Evolutionary conservation across 805 yeast genomes (phyloP), one percentile per base, ranked within the genome.

Genomic region (Candida qinlingensis): DNA sequence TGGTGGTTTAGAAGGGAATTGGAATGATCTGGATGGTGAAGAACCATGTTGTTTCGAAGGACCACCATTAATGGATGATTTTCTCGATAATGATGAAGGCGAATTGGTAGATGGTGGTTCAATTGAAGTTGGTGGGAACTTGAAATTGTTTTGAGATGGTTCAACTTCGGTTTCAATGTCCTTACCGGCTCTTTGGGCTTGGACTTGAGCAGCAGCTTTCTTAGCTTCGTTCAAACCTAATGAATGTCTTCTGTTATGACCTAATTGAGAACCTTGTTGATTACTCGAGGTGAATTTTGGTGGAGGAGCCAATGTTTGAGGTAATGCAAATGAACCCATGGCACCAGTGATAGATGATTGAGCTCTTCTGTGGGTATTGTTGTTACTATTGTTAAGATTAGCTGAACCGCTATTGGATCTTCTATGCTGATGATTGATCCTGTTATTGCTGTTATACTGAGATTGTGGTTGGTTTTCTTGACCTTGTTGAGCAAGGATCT

Each of bases 171-270:
- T 48, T 9, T 61, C 55, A 11, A 52, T 44, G 1, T 53, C 61
- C 44, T 50, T 58, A 6, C 63, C 63, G 3, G 60, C 67, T 65
- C 90, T 77, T 63, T 88, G 94, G 2, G 85, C 83, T 62, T 84
- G 89, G 37, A 83, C 91, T 56, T 83, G 83, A 5, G 97, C 97
- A n/a, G 99, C 99, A 6, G 97, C 97, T 57, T 84, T 84, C 59
- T 87, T 90, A 10, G 98, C 98, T 68, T 92, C 99, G 46, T 83
- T 83, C 49, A 92, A 73, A 3, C 96, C 97, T 51, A 92, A 71
- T 0, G 97, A 90, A 65, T 92, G 98, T 65, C 99, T 81, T 70
- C 99, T 81, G 39, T 75, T 71, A 64, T 92, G 99, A 35, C 97
- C 96, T 51, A 73, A 51, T 6, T 35, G 41, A 7, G 41, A 26